Percentiles rank a stretch among this genome's conserved stretches.
phyloP scores from a whole-genome alignment of 192 early-diverging fungal species.

The Paraglomus brasilianum region DNA sequence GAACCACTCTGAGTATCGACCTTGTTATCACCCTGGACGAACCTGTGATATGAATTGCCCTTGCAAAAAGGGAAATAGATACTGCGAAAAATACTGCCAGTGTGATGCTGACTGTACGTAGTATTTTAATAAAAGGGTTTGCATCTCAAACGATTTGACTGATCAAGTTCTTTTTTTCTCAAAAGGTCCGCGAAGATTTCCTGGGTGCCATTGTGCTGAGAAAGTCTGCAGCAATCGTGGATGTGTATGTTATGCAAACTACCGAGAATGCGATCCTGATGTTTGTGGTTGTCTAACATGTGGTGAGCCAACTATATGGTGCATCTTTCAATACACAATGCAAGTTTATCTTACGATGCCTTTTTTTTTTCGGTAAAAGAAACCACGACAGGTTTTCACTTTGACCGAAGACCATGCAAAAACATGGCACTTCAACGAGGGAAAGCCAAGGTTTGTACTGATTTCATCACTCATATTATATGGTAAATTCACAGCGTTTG shows the following conservation, averaged over 20 bases:
- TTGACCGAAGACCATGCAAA: slow-evolving; percentile 9
- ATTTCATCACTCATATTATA: not conserved
- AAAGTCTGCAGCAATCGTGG: not conserved
- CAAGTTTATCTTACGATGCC: too few relatives aligned
- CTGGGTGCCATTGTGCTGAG: slow-evolving; percentile 23
- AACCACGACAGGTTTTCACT: too few relatives aligned
- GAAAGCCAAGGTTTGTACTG: slow-evolving; percentile 6
- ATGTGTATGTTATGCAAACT: slow-evolving; percentile 26
- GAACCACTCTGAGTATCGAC: slow-evolving; percentile 25
- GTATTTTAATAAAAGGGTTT: not conserved
- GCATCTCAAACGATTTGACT: too few relatives aligned
- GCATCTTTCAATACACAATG: too few relatives aligned
- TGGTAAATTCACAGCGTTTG: too few relatives aligned
- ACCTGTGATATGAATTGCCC: slow-evolving; percentile 12
- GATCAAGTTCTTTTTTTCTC: too few relatives aligned
- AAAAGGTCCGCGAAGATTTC: slow-evolving; percentile 27
- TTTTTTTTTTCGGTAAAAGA: too few relatives aligned
- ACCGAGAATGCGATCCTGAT: slow-evolving; percentile 30
- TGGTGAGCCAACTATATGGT: slow-evolving; percentile 12
- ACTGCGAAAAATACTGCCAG: slow-evolving; percentile 30
- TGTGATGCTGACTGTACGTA: slow-evolving; percentile 27
- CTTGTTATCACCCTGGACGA: slow-evolving; percentile 29
- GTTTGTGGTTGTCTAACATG: slow-evolving; percentile 23
- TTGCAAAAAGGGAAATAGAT: slow-evolving; percentile 22
- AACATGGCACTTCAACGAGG: slow-evolving; percentile 19